Conservation (phyloP, 352 stramenopile species). For the Phytophthora crassamura region DNA sequence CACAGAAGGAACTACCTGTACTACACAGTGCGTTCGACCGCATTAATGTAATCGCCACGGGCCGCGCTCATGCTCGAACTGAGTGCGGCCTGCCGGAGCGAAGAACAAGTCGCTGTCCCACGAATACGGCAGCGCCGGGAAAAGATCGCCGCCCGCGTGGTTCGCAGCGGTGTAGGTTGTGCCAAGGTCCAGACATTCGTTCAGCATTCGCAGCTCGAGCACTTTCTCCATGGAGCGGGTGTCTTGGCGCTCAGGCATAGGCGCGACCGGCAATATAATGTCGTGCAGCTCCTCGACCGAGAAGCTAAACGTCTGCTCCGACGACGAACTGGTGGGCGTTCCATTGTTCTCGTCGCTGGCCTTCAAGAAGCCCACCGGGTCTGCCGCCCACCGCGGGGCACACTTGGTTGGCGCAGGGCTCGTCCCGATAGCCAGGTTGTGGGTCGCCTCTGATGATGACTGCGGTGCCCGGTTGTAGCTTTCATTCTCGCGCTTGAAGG, state of each 20-base stretch:
- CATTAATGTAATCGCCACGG: constrained; percentile 33
- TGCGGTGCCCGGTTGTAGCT: constrained; percentile 12
- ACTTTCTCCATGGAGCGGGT: constrained; percentile 31
- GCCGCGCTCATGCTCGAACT: constrained; percentile 32
- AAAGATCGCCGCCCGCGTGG: constrained; percentile 24
- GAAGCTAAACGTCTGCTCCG: constrained; percentile 37
- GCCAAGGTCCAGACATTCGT: constrained; percentile 43
- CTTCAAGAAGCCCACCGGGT: constrained; percentile 40
- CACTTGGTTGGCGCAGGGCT: constrained; percentile 4
- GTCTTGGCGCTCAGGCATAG: constrained; percentile 29
- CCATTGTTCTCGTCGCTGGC: constrained; percentile 9
- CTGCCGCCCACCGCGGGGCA: constrained; percentile 23
- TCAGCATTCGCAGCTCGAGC: constrained; percentile 44
- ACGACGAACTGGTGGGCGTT: constrained; percentile 34
- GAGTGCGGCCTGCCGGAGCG: constrained; percentile 21
- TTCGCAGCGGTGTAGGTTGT: constrained; percentile 16
- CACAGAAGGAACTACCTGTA: too few species aligned
- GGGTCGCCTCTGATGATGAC: background rate
- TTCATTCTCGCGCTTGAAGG: constrained; percentile 33
- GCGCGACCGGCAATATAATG: constrained; percentile 30
- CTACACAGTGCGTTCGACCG: constrained; percentile 22
- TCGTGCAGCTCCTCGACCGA: constrained; percentile 43
- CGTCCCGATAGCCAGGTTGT: background rate
- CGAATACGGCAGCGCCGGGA: constrained; percentile 23
- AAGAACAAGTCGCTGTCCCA: constrained; percentile 45